These are phyloP conservation scores for Quercus bicolor DNA, from an alignment of 306 rosid species.

Conservation along the genomic window DNA sequence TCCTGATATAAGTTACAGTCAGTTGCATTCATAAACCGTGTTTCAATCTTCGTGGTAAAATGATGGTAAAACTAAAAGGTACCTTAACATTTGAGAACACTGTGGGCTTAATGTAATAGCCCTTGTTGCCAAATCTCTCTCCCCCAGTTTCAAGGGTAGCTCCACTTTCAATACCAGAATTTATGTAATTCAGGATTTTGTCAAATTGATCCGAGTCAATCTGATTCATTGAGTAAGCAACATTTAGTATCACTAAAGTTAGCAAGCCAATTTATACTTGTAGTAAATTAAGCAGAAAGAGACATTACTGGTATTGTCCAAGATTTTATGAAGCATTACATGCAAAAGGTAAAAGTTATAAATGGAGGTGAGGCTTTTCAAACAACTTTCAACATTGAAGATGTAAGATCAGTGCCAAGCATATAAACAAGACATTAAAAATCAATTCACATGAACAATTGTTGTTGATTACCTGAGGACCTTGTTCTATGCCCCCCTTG, in stretches of 20 bases:
- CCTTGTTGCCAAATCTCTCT: conserved; percentile 64
- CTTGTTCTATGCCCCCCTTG: conserved; percentile 78
- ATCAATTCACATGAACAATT: neutral
- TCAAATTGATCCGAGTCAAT: conserved; percentile 73
- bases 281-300: neutral
- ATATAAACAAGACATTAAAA: neutral
- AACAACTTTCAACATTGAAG: conserved; percentile 1
- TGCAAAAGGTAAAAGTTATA: no score
- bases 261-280: neutral
- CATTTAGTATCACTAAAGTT: conserved; percentile 16
- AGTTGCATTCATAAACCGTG: neutral
- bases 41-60: neutral
- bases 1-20: conserved; percentile 45
- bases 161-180: conserved; percentile 66
- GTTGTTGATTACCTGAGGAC: conserved; percentile 77
- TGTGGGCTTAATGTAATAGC: conserved; percentile 79
- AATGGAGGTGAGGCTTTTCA: neutral
- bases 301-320: no score
- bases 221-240: conserved; percentile 30
- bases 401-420: neutral
- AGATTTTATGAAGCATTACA: neutral
- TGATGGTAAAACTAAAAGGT: conserved; percentile 10
- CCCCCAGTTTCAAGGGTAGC: conserved; percentile 92
- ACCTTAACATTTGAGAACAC: conserved; percentile 88
- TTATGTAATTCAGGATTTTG: conserved; percentile 69